phyloP scores from a whole-genome alignment of 108 stramenopile species.

The Schizochytrium sp. region DNA sequence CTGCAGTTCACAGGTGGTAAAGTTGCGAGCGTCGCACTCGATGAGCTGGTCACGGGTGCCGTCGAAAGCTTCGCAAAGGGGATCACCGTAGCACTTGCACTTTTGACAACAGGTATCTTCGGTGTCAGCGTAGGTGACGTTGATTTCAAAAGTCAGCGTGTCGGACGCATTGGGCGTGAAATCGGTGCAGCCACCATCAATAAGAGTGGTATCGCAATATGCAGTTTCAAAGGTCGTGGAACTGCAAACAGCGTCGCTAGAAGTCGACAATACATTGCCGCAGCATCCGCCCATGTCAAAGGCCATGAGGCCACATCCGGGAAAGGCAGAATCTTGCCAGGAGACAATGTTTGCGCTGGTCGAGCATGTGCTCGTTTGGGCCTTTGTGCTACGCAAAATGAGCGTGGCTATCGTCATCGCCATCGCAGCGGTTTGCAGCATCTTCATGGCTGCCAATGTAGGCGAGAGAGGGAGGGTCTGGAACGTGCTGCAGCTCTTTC shows the following conservation, averaged over 20 bases:
- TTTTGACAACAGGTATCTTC: not conserved
- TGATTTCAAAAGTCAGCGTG: not conserved
- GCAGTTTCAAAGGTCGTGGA: not conserved
- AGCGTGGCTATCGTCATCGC: too few relatives aligned
- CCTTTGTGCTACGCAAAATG: too few relatives aligned
- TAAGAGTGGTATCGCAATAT: not conserved
- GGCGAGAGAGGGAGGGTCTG: too few relatives aligned
- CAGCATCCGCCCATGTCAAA: not conserved
- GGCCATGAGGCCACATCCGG: too few relatives aligned
- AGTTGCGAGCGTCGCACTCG: not conserved
- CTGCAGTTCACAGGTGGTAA: not conserved
- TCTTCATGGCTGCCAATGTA: too few relatives aligned
- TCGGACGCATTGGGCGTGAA: not conserved
- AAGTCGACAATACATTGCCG: not conserved
- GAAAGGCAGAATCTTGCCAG: too few relatives aligned
- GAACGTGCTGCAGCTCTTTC: too few relatives aligned
- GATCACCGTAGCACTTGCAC: conserved; percentile 7
- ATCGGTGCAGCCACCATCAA: not conserved
- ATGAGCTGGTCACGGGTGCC: not conserved
- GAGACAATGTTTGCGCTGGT: too few relatives aligned
- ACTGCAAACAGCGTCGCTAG: not conserved
- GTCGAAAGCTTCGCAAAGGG: not conserved
- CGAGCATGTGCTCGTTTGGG: too few relatives aligned
- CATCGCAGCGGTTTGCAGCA: too few relatives aligned
- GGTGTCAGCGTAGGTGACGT: not conserved